Conservation (phyloP, 176 grass and related monocot species). For the Ensete ventricosum region DNA sequence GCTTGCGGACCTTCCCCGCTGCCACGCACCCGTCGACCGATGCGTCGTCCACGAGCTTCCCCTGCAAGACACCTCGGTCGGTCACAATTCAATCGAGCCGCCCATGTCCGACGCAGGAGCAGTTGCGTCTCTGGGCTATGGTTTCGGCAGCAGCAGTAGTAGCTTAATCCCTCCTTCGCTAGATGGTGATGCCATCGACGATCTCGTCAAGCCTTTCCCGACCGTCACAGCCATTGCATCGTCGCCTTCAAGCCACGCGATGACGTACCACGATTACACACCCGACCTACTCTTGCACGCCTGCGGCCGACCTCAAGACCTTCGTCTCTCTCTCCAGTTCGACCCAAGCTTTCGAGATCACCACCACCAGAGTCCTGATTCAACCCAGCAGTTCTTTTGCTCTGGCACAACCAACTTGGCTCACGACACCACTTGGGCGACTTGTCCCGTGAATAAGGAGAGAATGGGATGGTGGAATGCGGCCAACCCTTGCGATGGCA, state of each 20-base stretch:
- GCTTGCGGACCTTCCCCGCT: background rate
- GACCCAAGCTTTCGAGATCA: background rate
- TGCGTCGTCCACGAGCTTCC: too few species aligned
- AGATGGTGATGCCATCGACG: background rate
- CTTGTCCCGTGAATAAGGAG: background rate
- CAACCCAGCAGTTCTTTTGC: background rate
- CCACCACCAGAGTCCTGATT: background rate
- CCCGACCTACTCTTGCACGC: background rate
- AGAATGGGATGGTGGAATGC: background rate
- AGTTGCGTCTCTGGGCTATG: background rate
- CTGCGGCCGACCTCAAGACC: constrained; percentile 1
- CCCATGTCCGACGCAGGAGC: too few species aligned
- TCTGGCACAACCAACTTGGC: background rate
- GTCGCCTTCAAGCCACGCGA: too few species aligned
- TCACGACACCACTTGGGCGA: too few species aligned
- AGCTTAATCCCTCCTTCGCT: background rate
- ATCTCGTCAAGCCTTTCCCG: background rate
- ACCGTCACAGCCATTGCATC: background rate
- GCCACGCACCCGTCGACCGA: background rate
- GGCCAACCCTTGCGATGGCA: background rate
- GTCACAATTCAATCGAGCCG: too few species aligned
- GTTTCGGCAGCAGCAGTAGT: background rate
- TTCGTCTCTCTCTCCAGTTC: background rate
- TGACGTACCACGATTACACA: background rate
- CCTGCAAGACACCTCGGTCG: too few species aligned